A percentile compares a stretch with the other conserved stretches of the same genome.
These are phyloP conservation scores for Eutypa lata DNA, from an alignment of 2,329 filamentous ascomycete species.

Conservation along the genomic window DNA sequence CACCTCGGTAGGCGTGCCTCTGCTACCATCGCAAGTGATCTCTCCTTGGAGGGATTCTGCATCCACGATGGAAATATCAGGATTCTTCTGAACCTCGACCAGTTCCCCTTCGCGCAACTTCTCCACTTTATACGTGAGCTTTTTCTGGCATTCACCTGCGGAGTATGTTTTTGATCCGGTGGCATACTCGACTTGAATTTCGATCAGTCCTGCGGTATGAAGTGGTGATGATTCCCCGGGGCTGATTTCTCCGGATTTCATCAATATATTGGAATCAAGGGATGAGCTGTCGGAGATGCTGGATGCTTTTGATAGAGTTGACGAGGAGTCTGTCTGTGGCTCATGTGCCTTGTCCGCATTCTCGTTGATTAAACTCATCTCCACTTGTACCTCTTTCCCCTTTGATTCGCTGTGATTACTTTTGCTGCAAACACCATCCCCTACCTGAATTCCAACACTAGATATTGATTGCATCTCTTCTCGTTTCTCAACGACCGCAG, in stretches of 20 bases:
- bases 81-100: neutral
- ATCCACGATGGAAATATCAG: neutral
- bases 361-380: too few relatives aligned
- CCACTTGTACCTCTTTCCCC: neutral
- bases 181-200: conserved; percentile 14
- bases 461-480: too few relatives aligned
- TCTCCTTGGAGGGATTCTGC: neutral
- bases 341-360: too few relatives aligned
- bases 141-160: neutral
- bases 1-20: neutral
- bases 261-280: too few relatives aligned
- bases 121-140: neutral
- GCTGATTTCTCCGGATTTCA: neutral
- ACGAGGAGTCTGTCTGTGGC: too few relatives aligned
- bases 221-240: conserved; percentile 5
- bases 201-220: conserved; percentile 7
- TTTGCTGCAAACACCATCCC: too few relatives aligned
- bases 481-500: neutral
- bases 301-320: too few relatives aligned
- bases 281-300: too few relatives aligned
- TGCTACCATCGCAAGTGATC: neutral
- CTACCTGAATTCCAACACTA: too few relatives aligned
- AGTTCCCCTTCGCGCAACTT: neutral
- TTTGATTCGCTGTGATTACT: too few relatives aligned
- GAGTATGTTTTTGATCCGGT: neutral